Evolutionary conservation across 495 filamentous ascomycete genomes (phyloP), one percentile per base, ranked within the genome.

Genomic region (Penicillium tannophilum): DNA sequence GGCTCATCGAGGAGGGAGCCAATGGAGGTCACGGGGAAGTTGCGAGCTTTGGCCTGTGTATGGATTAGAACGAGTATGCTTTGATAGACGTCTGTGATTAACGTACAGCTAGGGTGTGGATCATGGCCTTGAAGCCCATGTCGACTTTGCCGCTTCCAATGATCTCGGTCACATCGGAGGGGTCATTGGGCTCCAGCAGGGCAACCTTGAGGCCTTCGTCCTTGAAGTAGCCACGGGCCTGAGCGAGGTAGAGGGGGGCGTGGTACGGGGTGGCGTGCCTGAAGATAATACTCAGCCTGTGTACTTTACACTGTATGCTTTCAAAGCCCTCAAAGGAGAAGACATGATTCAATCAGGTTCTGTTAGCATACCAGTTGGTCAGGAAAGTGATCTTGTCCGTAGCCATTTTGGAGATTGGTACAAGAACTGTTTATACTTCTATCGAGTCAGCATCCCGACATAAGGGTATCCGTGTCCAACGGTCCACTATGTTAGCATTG

Each of bases 101-200:
- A 68, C 78, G 55, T 74, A 85, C 84, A 45, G 85, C 85, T 55
- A 89, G 78, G 26, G 86, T 88, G 65, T 89, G 86, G 63, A 89
- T 89, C 87, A 89, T 89, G 56, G 87, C 86, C 69, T 89, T 89
- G 79, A 89, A 88, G 36, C 85, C 87, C 73, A 89, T 84, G 69
- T 89, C 86, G 45, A 88, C 82, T 66, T 88, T 88, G 58, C 83
- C 83, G 62, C 82, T 86, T 42, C 87, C 86, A 65, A 89, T 86
- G 71, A 89, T 88, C 70, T 89, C 86, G 65, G 86, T 89, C 59
- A 89, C 86, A 80, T 89, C 83, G 70, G 73, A 78, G 2, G 86
- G 86, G 72, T 89, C 86, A 63, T 88, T 89, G 62, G 86, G 86
- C 72, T 89, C 86, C 19, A 88, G 77, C 9, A 89, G 74, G 68